Percentiles rank a stretch among this genome's conserved stretches.
Evolutionary conservation across 208 protist species (phyloP).

Genomic region (Trypanosoma lewisi): DNA sequence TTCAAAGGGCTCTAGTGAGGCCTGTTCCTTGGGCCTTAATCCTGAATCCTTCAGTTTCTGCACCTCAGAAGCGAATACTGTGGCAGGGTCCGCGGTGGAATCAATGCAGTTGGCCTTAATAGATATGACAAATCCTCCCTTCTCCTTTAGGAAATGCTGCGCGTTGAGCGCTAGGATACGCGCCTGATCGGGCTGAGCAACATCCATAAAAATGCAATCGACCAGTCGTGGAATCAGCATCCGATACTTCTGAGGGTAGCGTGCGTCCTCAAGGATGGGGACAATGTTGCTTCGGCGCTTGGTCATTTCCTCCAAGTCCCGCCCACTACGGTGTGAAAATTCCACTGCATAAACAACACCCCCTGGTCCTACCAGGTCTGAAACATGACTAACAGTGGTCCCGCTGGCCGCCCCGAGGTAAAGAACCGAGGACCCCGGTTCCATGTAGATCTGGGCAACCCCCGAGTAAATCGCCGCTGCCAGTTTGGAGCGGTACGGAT

Average conservation of each 20-base stretch:
- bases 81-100: slow-evolving; percentile 95
- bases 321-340: slow-evolving; percentile 98
- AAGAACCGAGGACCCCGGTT: slow-evolving; percentile 97
- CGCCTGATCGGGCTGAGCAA: slow-evolving; percentile 99
- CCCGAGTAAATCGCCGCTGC: slow-evolving; percentile 98
- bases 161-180: slow-evolving; percentile 99
- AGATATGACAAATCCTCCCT: slow-evolving; percentile 99
- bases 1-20: slow-evolving; percentile 99
- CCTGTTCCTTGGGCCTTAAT: slow-evolving; percentile 97
- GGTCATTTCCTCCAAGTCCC: slow-evolving; percentile 99
- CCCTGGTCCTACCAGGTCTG: slow-evolving; percentile 98
- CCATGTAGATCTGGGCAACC: slow-evolving; percentile 98
- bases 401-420: slow-evolving; percentile 99
- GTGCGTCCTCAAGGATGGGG: slow-evolving; percentile 99
- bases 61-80: slow-evolving; percentile 98
- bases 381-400: slow-evolving; percentile 99
- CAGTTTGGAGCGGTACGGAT: slow-evolving; percentile 99
- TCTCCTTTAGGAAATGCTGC: slow-evolving; percentile 98
- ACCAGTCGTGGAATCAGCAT: slow-evolving; percentile 99
- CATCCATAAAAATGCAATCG: slow-evolving; percentile 99
- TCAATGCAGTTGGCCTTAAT: slow-evolving; percentile 99
- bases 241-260: slow-evolving; percentile 99
- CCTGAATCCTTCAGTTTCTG: slow-evolving; percentile 94
- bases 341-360: slow-evolving; percentile 99
- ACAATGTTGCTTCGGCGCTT: slow-evolving; percentile 99